A percentile compares a stretch with the other conserved stretches of the same genome.
phyloP scores from a whole-genome alignment of 179 eudicot species.

The Gypsophila paniculata region DNA sequence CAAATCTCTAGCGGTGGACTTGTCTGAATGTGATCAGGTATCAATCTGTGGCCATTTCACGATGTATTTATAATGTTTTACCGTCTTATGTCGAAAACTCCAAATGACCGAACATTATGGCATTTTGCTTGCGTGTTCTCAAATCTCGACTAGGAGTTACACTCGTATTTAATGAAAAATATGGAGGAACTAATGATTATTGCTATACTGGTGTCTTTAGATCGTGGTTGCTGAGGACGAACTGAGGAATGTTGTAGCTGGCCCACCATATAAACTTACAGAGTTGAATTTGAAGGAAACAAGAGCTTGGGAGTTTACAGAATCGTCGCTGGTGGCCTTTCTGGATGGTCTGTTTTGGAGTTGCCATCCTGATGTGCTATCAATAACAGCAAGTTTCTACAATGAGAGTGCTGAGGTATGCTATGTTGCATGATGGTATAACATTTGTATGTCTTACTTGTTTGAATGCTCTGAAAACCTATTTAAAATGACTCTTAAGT shows the following conservation, averaged over 20 bases:
- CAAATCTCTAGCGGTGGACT: neutral
- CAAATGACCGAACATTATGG: neutral
- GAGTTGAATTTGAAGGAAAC: neutral
- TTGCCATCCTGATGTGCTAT: conserved; percentile 16
- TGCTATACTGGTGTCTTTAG: neutral
- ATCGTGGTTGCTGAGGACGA: neutral
- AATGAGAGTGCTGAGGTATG: neutral
- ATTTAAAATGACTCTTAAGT: neutral
- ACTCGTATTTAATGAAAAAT: neutral
- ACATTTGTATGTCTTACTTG: neutral
- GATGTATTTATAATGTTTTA: neutral
- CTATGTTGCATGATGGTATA: neutral
- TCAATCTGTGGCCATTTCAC: neutral
- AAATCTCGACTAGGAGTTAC: neutral
- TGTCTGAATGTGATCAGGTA: neutral
- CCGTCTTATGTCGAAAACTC: neutral
- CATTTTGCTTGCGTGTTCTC: neutral
- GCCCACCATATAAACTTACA: neutral
- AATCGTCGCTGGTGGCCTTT: conserved; percentile 1
- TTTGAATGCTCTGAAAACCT: neutral
- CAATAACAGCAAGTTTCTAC: neutral
- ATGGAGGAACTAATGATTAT: no score
- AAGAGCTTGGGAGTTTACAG: neutral
- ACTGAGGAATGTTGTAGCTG: conserved; percentile 3
- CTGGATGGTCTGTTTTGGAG: conserved; percentile 10